Evolutionary conservation across 306 rosid species (phyloP), one percentile per base, ranked within the genome.

Genomic region (Rosa persica): DNA sequence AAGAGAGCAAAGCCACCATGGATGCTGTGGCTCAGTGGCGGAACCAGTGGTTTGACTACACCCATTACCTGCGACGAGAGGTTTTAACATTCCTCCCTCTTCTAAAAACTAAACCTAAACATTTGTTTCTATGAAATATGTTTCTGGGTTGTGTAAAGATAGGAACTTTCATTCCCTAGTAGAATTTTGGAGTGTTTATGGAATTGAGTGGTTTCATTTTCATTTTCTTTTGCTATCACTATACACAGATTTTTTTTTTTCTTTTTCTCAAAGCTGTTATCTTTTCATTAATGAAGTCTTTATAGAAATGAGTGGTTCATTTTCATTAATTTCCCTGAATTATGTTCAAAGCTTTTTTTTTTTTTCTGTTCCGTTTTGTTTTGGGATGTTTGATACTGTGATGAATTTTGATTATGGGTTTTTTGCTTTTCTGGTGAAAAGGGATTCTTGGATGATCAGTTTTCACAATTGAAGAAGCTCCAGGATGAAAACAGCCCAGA

Each of bases 361-460:
- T 78, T 5, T 10, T 2, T 42, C 9, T 55, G 6, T 55, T 38
- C 51, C 61, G 51, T n/a, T 25, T 70, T 36, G 40, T 38, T 51
- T 47, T 58, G 49, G 23, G 73, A 42, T 66, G 36, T 34, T 43
- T 44, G 69, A 30, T 30, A 2, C 36, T 30, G 2, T 30, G 64
- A 48, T 2, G 64, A 61, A 70, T 16, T 67, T 65, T 72, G 72
- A 38, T 58, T 0, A 48, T 58, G 68, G 74, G 30, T 12, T 64
- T 9, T 49, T 34, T 67, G 42, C 74, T 34, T 62, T 74, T 44
- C 73, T 64, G 34, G 68, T 52, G 85, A 80, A 74, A 68, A 91
- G 98, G 92, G 91, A 20, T 79, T 74, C 68, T 82, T 91, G 89
- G 97, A 91, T 76, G 94, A 91, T 76, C 93, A 93, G 78, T 93